A percentile compares a stretch with the other conserved stretches of the same genome.
Conservation (phyloP, 495 filamentous ascomycete genomes). For the Tricharina praecox region DNA sequence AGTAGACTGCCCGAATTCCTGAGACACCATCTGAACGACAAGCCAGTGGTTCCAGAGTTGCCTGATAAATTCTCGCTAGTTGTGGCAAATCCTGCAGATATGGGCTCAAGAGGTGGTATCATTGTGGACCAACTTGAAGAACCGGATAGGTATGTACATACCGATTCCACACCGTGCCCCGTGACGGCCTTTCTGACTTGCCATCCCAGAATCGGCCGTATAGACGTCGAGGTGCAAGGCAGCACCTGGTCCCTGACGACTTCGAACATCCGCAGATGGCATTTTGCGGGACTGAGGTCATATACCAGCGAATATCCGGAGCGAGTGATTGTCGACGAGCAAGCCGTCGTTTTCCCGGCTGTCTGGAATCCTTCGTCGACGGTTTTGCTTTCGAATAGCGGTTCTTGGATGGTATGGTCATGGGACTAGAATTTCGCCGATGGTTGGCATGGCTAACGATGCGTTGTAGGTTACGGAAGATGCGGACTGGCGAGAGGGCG, state of each 20-base stretch:
- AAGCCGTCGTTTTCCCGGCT: neutral
- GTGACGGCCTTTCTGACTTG: constrained; percentile 13
- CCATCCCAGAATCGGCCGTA: constrained; percentile 25
- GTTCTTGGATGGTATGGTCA: neutral
- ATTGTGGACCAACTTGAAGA: constrained; percentile 32
- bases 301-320: neutral
- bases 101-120: constrained; percentile 36
- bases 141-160: constrained; percentile 30
- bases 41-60: constrained; percentile 11
- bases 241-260: constrained; percentile 28
- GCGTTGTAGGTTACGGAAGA: neutral
- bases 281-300: constrained; percentile 20
- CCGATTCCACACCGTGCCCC: constrained; percentile 7
- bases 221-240: constrained; percentile 23
- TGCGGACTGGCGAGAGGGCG: constrained; percentile 18
- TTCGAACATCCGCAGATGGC: constrained; percentile 30
- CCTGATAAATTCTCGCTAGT: constrained; percentile 32
- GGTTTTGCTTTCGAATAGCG: neutral
- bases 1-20: constrained; percentile 12
- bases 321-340: constrained; percentile 1
- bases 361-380: neutral
- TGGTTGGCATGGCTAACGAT: too few species aligned
- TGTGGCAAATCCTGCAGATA: constrained; percentile 35
- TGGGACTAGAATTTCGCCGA: too few species aligned
- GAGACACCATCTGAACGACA: constrained; percentile 15